phyloP scores from a whole-genome alignment of 768 basidiomycete genomes.

The Tricholomella constricta region DNA sequence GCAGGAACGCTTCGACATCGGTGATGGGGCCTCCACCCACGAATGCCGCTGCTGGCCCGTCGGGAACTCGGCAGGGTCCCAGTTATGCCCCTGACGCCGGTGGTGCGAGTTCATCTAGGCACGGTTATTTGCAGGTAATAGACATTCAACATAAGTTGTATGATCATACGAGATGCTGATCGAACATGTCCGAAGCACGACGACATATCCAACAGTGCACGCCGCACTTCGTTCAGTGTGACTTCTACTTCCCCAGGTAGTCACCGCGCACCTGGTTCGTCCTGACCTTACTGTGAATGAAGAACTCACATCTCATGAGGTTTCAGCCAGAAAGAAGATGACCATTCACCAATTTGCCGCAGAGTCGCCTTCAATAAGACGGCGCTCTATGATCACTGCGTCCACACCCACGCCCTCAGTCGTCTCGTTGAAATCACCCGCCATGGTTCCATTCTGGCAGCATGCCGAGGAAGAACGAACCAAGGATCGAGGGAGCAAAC shows the following conservation, averaged over 20 bases:
- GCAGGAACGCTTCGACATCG: not conserved
- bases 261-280: slow-evolving; percentile 14
- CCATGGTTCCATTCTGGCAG: slow-evolving; percentile 19
- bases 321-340: slow-evolving; percentile 9
- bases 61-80: not conserved
- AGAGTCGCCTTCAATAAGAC: slow-evolving; percentile 4
- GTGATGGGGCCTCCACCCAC: not conserved
- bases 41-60: slow-evolving; percentile 2
- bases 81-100: not conserved
- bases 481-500: slow-evolving; percentile 5
- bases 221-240: not conserved
- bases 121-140: not conserved
- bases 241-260: not conserved
- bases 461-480: slow-evolving; percentile 15
- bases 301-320: not conserved
- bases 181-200: not conserved
- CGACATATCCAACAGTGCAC: not conserved
- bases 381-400: slow-evolving; percentile 12
- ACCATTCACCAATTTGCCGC: not conserved
- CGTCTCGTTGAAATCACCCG: slow-evolving; percentile 7
- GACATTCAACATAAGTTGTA: too few species aligned
- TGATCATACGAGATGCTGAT: not conserved
- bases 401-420: slow-evolving; percentile 2
- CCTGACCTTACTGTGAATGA: not conserved
- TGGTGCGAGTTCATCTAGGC: not conserved